phyloP scores from a whole-genome alignment of 2,329 filamentous ascomycete genomes.

The Ophiostoma sp. region DNA sequence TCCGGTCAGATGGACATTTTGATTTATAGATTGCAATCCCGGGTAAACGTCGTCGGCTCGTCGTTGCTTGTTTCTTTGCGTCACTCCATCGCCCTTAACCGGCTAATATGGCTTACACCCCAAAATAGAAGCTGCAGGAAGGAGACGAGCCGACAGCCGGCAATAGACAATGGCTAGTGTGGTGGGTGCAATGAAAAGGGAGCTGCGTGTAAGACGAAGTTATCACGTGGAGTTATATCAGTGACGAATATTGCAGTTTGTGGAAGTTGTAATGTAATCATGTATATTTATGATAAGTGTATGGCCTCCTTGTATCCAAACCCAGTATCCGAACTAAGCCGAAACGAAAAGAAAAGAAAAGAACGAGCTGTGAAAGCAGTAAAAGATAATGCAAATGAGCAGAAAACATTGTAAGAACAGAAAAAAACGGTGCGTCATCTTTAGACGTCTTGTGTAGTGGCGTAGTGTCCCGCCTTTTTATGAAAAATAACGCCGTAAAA shows the following conservation, averaged over 20 bases:
- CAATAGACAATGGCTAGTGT: background rate
- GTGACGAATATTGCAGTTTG: background rate
- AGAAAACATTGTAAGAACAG: background rate
- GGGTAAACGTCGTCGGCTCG: slow-evolving; percentile 13
- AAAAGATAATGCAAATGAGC: background rate
- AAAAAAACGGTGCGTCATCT: background rate
- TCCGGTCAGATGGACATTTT: background rate
- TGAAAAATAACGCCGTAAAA: background rate
- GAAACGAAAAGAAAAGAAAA: background rate
- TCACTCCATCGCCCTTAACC: background rate
- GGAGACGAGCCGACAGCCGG: background rate
- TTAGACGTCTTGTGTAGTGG: background rate
- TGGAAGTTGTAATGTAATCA: background rate
- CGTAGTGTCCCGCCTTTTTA: background rate
- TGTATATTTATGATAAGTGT: background rate
- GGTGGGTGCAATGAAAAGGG: too few species aligned
- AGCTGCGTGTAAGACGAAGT: background rate
- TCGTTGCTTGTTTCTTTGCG: background rate
- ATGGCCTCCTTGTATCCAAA: background rate
- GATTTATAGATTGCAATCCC: slow-evolving; percentile 20
- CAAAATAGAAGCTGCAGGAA: background rate
- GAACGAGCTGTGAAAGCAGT: background rate
- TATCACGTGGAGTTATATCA: background rate
- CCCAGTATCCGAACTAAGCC: background rate
- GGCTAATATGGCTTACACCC: slow-evolving; percentile 10